Conservation (phyloP, 73 alveolate genomes). For the Loxodes magnus region DNA sequence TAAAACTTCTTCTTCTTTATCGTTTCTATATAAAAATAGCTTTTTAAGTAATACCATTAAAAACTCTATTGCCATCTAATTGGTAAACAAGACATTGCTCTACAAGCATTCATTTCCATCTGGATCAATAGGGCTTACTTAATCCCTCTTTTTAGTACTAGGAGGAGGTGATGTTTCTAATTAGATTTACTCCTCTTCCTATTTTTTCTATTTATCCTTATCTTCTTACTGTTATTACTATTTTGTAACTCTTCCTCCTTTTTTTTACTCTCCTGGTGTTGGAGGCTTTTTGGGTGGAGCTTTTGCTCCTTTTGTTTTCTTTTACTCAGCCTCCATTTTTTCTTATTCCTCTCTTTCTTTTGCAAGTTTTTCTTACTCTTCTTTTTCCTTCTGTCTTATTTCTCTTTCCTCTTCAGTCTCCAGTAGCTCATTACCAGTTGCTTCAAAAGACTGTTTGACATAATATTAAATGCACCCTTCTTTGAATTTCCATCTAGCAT, state of each 20-base stretch:
- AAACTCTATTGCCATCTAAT: slow-evolving; percentile 31
- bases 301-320: slow-evolving; percentile 37
- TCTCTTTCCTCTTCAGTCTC: slow-evolving; percentile 21
- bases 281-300: slow-evolving; percentile 29
- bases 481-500: too few species aligned
- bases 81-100: slow-evolving; percentile 45
- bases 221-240: slow-evolving; percentile 45
- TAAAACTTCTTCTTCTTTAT: slow-evolving; percentile 28
- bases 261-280: slow-evolving; percentile 41
- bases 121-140: slow-evolving; percentile 38
- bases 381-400: background rate
- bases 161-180: slow-evolving; percentile 20
- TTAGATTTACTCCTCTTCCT: slow-evolving; percentile 21
- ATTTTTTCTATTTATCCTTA: slow-evolving; percentile 45
- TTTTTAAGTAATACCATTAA: slow-evolving; percentile 31
- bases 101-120: slow-evolving; percentile 41
- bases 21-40: slow-evolving; percentile 36
- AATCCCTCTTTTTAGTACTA: slow-evolving; percentile 14
- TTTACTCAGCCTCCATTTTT: slow-evolving; percentile 42
- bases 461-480: too few species aligned
- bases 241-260: slow-evolving; percentile 38
- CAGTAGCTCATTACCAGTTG: background rate
- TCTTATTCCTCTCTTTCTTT: slow-evolving; percentile 50
- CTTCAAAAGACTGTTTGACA: too few species aligned
- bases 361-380: slow-evolving; percentile 49